Evolutionary conservation across 805 yeast genomes (phyloP).

Genomic region (Pichia deserticola): DNA sequence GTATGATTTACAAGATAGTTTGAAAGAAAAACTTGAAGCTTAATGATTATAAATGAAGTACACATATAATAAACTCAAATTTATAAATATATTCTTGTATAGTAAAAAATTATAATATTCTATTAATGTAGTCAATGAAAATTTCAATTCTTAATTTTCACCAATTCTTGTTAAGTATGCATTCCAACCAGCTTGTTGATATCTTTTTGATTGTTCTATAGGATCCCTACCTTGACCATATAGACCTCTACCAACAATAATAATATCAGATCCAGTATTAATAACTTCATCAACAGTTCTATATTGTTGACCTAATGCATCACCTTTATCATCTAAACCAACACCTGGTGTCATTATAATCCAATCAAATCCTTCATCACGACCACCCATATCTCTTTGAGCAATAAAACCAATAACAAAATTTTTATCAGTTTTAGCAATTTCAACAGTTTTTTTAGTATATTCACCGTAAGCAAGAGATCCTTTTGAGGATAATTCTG

Average conservation of each 20-base stretch:
- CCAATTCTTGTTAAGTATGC: constrained; percentile 50
- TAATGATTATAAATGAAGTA: not conserved
- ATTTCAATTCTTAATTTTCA: constrained; percentile 17
- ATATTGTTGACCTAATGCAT: constrained; percentile 92
- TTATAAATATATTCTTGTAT: not conserved
- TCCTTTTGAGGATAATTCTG: constrained; percentile 92
- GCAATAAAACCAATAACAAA: constrained; percentile 97
- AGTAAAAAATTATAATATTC: constrained; percentile 1
- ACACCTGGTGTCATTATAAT: constrained; percentile 97
- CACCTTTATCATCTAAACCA: constrained; percentile 95
- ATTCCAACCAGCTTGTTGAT: constrained; percentile 90
- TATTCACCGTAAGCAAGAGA: constrained; percentile 90
- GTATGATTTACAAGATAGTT: constrained; percentile 20
- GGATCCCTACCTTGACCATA: constrained; percentile 95
- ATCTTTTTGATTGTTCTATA: constrained; percentile 75
- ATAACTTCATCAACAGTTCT: constrained; percentile 85
- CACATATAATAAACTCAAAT: not conserved
- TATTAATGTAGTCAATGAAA: not conserved
- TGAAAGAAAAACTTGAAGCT: constrained; percentile 6
- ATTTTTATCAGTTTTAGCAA: constrained; percentile 73
- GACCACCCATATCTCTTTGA: constrained; percentile 78
- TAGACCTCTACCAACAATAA: constrained; percentile 97
- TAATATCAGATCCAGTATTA: constrained; percentile 81
- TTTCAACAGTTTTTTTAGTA: constrained; percentile 79
- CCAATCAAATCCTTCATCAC: constrained; percentile 88